phyloP scores from a whole-genome alignment of 1,139 yeast species.

The Lodderomyces pseudojiufengensis region DNA sequence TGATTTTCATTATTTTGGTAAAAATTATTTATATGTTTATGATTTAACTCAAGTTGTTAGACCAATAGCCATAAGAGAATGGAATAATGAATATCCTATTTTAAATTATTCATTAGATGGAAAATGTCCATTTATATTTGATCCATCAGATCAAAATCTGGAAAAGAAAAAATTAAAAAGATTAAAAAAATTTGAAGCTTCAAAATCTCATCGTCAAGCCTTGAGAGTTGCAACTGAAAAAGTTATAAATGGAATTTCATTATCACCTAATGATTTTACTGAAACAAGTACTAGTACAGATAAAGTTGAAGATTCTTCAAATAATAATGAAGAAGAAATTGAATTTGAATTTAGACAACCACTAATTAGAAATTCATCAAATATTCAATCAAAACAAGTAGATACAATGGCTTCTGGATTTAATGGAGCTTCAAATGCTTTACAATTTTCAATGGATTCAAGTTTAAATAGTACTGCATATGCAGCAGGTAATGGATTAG shows the following conservation, averaged over 20 bases:
- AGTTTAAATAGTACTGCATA: constrained; percentile 35
- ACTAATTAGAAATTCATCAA: constrained; percentile 28
- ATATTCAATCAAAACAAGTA: constrained; percentile 30
- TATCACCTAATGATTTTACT: constrained; percentile 18
- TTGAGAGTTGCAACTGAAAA: constrained; percentile 35
- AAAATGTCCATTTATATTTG: constrained; percentile 67
- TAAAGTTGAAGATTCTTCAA: constrained; percentile 14
- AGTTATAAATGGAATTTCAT: constrained; percentile 24
- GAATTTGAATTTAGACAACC: constrained; percentile 23
- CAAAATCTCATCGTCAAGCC: constrained; percentile 37
- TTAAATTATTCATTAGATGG: constrained; percentile 54
- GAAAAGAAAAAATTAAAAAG: constrained; percentile 39
- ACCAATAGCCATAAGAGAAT: constrained; percentile 82
- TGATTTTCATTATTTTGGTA: constrained; percentile 76
- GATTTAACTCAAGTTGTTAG: constrained; percentile 77
- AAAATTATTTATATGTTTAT: constrained; percentile 67
- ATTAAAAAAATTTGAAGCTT: constrained; percentile 37
- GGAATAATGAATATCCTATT: constrained; percentile 49
- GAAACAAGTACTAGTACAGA: constrained; percentile 34
- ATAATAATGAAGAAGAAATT: constrained; percentile 5
- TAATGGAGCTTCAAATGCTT: constrained; percentile 54
- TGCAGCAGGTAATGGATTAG: constrained; percentile 62
- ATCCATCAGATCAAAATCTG: constrained; percentile 37
- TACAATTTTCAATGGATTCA: constrained; percentile 43
- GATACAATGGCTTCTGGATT: constrained; percentile 78